Evolutionary conservation across 257 asterid genomes (phyloP), one percentile per base, ranked within the genome.

Genomic region (Fraxinus americana): DNA sequence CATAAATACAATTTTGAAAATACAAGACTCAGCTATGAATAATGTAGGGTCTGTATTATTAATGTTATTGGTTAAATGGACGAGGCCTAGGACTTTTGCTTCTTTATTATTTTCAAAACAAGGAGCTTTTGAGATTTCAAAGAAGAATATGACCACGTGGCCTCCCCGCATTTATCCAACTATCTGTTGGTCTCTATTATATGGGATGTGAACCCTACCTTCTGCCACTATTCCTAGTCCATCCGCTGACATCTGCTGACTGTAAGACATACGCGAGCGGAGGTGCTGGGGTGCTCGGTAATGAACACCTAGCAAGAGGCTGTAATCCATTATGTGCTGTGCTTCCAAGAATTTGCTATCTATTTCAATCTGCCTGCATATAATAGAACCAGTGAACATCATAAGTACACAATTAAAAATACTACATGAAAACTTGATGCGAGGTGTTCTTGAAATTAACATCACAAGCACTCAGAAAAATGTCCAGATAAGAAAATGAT

Each of bases 201-300:
- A 54, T 7, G 25, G 68, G 29, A 38, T 7, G 75, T 43, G 1
- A 57, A 69, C 57, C 82, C 54, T 84, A 96, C 99, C 99, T 89
- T 96, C 99, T 34, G 93, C 96, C 75, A 96, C 94, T 70, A 93
- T 89, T 77, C 89, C 98, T 72, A 96, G 73, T 75, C 90, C 97
- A 83, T 96, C 98, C 1, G 70, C 86, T 0, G 86, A 82, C 75
- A 83, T 78, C 50, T 86, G 92, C 71, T 73, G 86, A 83, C 89
- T 87, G 73, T 79, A 72, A 10, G 97, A 85, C 83, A 86, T 80
- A 61, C 81, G 88, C 70, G 98, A 87, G 43, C 90, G 92, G 23
- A 92, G 90, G 84, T 92, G 97, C 77, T 90, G 99, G 8, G 99
- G 99, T 52, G 98, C 99, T 67, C 98, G 90, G 82, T 95, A 92